Evolutionary conservation across 2,329 filamentous ascomycete species (phyloP).

Genomic region (Exophiala dermatitidis): DNA sequence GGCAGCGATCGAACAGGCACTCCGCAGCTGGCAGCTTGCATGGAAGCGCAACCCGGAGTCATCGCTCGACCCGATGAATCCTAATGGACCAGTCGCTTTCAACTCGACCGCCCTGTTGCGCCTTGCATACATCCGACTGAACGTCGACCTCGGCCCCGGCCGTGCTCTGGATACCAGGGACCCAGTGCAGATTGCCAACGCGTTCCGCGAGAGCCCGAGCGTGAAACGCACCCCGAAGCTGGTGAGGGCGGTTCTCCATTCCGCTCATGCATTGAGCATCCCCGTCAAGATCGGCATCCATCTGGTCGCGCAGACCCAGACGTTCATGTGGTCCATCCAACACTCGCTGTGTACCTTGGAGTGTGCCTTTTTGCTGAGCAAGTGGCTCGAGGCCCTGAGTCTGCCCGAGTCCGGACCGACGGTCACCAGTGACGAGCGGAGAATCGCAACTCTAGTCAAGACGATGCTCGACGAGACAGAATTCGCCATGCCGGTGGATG

Average conservation of each 20-base stretch:
- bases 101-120: conserved; percentile 58
- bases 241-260: conserved; percentile 57
- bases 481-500: conserved; percentile 18
- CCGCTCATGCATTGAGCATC: conserved; percentile 61
- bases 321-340: conserved; percentile 22
- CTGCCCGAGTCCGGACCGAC: conserved; percentile 31
- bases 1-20: conserved; percentile 38
- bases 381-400: conserved; percentile 29
- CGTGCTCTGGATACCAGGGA: conserved; percentile 57
- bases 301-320: conserved; percentile 36
- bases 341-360: neutral
- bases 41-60: conserved; percentile 38
- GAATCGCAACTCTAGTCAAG: conserved; percentile 34
- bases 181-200: conserved; percentile 52
- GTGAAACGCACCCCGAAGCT: conserved; percentile 53
- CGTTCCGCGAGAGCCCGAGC: conserved; percentile 48
- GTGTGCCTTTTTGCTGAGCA: neutral
- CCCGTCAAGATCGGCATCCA: conserved; percentile 34
- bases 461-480: conserved; percentile 39
- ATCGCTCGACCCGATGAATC: conserved; percentile 29
- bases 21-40: conserved; percentile 37
- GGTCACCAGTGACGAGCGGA: conserved; percentile 34
- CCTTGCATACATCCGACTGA: conserved; percentile 47
- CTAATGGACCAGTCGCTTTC: conserved; percentile 56
- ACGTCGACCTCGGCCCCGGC: conserved; percentile 24